Base-by-base conservation (phyloP, 2,329 filamentous ascomycete species). In the Pseudogymnoascus sp. region DNA sequence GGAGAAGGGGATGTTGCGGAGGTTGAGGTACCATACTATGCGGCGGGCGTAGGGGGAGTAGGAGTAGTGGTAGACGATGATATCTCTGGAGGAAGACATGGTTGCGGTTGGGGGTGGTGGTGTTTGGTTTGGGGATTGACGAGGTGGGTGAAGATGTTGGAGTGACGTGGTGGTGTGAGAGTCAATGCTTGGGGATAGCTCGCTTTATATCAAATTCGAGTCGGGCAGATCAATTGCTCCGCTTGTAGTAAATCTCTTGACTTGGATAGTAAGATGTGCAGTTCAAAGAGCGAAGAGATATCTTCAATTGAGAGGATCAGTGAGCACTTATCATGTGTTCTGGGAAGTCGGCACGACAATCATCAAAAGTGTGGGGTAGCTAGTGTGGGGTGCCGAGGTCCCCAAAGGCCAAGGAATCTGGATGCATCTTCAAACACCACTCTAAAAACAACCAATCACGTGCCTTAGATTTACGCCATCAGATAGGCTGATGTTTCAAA, bases 1-100 rank as follows among this genome's bases (percentile, higher is more conserved):
- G 19, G 31, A 16, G 41, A 63, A 25, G 19, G 39, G 36, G 19
- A 51, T 48, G 6, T 10, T 63, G 31, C 88, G 83, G 3, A 91
- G 80, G 41, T 80, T 79, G 11, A 91, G 78, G 72, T 91, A 91
- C 86, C 87, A 90, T 25, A 82, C 75, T 28, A 90, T 74, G 65
- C 86, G 78, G 63, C 80, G 80, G 6, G 86, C 87, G 70, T 84
- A 90, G 0, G 87, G 87, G 10, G 87, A 90, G 70, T 78, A 80
- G 0, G 78, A 72, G 72, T 90, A 90, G 74, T 89, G 86, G 73
- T 87, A 90, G 1, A 90, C 71, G 6, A 89, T 77, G 19, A 88
- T 81, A n/a, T 75, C 75, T 60, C 78, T 77, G 14, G 74, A 73
- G 21, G 70, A 61, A 28, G 70, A 61, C 72, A 74, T 74, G 36